Base-by-base conservation (phyloP, 495 filamentous ascomycete species). In the Neurospora discreta region DNA sequence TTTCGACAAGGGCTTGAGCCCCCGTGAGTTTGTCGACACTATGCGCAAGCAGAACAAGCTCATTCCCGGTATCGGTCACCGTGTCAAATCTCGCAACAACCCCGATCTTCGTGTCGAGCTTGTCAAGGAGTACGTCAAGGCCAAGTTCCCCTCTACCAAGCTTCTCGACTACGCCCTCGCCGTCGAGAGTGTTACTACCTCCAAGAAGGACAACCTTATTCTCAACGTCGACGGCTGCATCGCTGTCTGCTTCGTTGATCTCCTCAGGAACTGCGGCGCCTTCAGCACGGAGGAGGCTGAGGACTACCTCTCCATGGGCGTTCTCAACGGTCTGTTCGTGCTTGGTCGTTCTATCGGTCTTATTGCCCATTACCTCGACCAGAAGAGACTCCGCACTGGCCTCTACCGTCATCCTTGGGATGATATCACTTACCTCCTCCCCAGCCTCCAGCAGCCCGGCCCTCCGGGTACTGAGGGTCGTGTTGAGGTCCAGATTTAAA, bases 31-130 rank as follows among this genome's bases (percentile, higher is more conserved):
- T 80, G 95, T 99, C 71, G 95, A 99, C 85, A 92, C 85, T 74
- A 98, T 98, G 95, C 89, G 95, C 81, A 98, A 98, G 88, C 92
- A 95, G 84, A 99, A 99, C 89, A 98, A 98, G 89, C 93, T 99
- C 71, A 99, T 99, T 76, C 95, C 95, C 73, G 95, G 95, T 87
- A 99, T 99, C 74, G 95, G 95, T 75, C 95, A 99, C 89, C 92
- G 93, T 81, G 92, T 99, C 87, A 99, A 99, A 88, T 99, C 95
- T 74, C 92, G 95, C 75, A 98, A 98, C 89, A 99, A 99, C 90
- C 95, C 95, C 71, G 95, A 99, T 89, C 90, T 99, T 72, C 95
- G 95, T 87, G 95, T 99, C 71, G 95, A 98, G 88, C 91, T 99
- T 69, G 95, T 99, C 80, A 98, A 98, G 87, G 95, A 98, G 81